Evolutionary conservation across 2,329 filamentous ascomycete genomes (phyloP), one percentile per base, ranked within the genome.

Genomic region (Teratosphaeria destructans): DNA sequence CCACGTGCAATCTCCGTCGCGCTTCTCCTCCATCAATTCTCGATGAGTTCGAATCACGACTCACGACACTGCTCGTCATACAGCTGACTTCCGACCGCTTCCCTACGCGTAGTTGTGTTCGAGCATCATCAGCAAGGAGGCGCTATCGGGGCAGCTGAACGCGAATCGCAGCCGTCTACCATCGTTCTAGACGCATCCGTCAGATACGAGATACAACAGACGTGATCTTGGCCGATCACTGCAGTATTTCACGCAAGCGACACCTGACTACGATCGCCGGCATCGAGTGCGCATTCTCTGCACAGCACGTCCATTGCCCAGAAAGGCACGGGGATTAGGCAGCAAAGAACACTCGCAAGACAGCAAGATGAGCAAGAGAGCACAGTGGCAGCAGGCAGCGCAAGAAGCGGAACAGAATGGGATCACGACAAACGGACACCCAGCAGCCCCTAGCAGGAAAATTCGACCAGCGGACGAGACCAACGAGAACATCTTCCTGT

Each of bases 401-500:
- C 27, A 37, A 54, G 53, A 29, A 3, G 34, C 27, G 26, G 53
- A 32, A 26, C 27, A 39, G 43, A 61, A 59, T 53, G 59, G 59
- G n/a, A 10, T 2, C 26, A 32, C 60, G 26, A n/a, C 57, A 14
- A 67, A 67, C 60, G 73, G 71, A 61, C 64, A 64, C 23, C 66
- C 70, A 52, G 63, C 65, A 14, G 61, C 62, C 59, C 63, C 68
- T 19, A 52, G 65, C 35, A 60, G 52, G 54, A 47, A 37, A 35
- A 16, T 57, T 62, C 32, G 49, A 61, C 29, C 53, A 29, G 53
- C 26, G n/a, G 65, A 73, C 32, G 67, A 72, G 58, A 68, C 72
- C n/a, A 66, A 77, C 54, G 79, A 81, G 75, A 81, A 81, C 71
- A 80, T 81, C 68, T 81, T 81, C 69, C 71, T 81, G 54, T 81